These are phyloP conservation scores for Chytriomyces confervae DNA, from an alignment of 192 early-diverging fungal genomes.

Conservation along the genomic window DNA sequence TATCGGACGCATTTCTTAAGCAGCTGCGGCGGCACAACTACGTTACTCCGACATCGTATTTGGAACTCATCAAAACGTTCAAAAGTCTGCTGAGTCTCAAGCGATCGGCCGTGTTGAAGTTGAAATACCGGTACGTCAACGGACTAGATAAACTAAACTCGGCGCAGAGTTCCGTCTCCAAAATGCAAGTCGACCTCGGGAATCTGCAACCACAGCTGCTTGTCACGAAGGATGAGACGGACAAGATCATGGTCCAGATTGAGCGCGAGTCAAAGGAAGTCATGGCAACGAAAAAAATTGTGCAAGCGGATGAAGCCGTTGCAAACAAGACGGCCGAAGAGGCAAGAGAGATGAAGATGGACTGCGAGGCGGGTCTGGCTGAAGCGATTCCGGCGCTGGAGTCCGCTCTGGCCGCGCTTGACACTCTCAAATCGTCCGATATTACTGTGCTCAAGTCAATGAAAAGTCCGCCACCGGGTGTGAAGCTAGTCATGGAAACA, in stretches of 20 bases:
- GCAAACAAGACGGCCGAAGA: slow-evolving; percentile 63
- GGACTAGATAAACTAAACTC: slow-evolving; percentile 66
- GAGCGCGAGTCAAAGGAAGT: slow-evolving; percentile 67
- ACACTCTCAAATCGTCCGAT: slow-evolving; percentile 64
- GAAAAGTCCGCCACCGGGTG: slow-evolving; percentile 66
- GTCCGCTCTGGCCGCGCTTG: slow-evolving; percentile 58
- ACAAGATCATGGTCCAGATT: slow-evolving; percentile 63
- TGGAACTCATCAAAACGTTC: slow-evolving; percentile 65
- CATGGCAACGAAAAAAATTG: slow-evolving; percentile 55
- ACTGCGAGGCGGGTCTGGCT: slow-evolving; percentile 66
- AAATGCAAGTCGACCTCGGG: slow-evolving; percentile 67
- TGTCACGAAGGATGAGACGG: slow-evolving; percentile 60
- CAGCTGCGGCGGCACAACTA: slow-evolving; percentile 61
- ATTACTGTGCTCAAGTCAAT: slow-evolving; percentile 68
- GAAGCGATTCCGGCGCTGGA: slow-evolving; percentile 66
- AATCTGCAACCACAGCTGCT: slow-evolving; percentile 65
- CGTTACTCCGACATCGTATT: slow-evolving; percentile 66
- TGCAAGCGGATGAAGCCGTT: slow-evolving; percentile 64
- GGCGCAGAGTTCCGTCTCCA: slow-evolving; percentile 60
- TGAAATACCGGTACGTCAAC: slow-evolving; percentile 60
- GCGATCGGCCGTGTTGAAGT: slow-evolving; percentile 51
- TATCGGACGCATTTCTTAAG: slow-evolving; percentile 54
- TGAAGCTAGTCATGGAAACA: slow-evolving; percentile 69
- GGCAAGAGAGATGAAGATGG: slow-evolving; percentile 62
- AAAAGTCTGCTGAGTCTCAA: slow-evolving; percentile 54